Evolutionary conservation across 805 yeast species (phyloP).

Genomic region (Sporopachydermia lactativora): DNA sequence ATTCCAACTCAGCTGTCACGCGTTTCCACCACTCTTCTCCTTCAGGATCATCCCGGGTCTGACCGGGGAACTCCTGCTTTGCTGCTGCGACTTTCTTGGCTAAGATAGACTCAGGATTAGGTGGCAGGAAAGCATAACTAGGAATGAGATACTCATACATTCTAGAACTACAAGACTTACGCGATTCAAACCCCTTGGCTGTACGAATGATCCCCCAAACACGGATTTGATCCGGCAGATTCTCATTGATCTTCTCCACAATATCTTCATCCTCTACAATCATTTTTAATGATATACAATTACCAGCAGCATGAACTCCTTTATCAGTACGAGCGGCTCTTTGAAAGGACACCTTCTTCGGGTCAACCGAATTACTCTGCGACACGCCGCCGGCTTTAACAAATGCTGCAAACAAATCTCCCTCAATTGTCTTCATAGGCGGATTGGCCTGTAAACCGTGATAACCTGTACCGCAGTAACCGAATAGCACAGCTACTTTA

Average conservation of each 20-base stretch:
- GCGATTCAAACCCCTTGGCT: conserved; percentile 84
- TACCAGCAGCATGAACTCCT: conserved; percentile 97
- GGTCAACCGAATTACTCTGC: conserved; percentile 72
- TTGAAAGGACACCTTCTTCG: conserved; percentile 71
- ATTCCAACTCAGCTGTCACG: conserved; percentile 24
- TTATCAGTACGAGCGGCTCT: conserved; percentile 66
- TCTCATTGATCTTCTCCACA: conserved; percentile 54
- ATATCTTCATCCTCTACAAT: conserved; percentile 73
- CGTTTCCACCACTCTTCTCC: conserved; percentile 62
- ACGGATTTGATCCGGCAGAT: conserved; percentile 74
- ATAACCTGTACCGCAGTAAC: conserved; percentile 94
- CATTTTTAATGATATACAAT: conserved; percentile 71
- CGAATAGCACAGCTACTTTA: conserved; percentile 81
- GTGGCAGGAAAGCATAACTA: conserved; percentile 79
- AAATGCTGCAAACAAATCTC: conserved; percentile 73
- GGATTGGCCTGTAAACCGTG: conserved; percentile 94
- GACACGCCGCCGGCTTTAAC: conserved; percentile 81
- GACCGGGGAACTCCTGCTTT: conserved; percentile 40
- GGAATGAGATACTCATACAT: conserved; percentile 91
- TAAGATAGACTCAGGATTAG: conserved; percentile 63
- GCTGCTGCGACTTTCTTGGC: conserved; percentile 44
- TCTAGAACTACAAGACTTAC: conserved; percentile 92
- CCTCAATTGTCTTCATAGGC: conserved; percentile 80
- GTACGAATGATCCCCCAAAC: conserved; percentile 89
- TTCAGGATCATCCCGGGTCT: conserved; percentile 48